Base-by-base conservation (phyloP, 2,329 filamentous ascomycete genomes). In the Pseudonectria buxi region DNA sequence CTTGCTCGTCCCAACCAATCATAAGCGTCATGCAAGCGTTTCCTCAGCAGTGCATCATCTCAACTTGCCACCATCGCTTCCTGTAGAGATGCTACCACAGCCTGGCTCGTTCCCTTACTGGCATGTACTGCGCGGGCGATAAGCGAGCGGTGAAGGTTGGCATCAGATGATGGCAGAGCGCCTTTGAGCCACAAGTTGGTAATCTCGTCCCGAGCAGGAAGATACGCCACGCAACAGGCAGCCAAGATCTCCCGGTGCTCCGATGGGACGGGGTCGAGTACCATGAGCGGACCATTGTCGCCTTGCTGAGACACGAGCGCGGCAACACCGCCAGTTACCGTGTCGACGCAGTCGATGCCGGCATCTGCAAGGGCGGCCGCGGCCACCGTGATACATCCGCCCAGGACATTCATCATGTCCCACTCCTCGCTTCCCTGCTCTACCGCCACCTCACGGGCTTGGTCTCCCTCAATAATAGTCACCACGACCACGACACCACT, bases 151-250 rank as follows among this genome's bases (percentile, higher is more conserved):
- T 65, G 57, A 10, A 57, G 44, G 12, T 44, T 45, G 25, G 52
- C 36, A 29, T 62, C 41, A 14, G 65, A 63, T 4, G 65, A 59
- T 3, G 71, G 64, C 7, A 76, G 43, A 39, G 69, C 64, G 6
- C 92, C 90, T 64, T 89, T 95, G 54, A 94, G 76, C 92, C 92
- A 98, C 13, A 96, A 62, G 55, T 95, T 89, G 7, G 90, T 95
- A 33, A 96, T 79, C 61, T 98, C 92, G 49, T 96, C 90, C 43
- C 89, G 74, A 14, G 72, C 74, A 33, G 88, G 84, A 47, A 96
- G 72, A 60, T 95, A 96, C 10, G 83, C 92, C 26, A 98, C 83
- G 43, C 92, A 87, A 62, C 87, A 95, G 31, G 86, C 86, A 10
- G 89, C 87, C 30, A 84, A 59, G 34, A 96, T 76, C 25, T 79